A percentile compares a stretch with the other conserved stretches of the same genome.
phyloP scores from a whole-genome alignment of 2,329 filamentous ascomycete genomes.

The Chrysoporthe deuterocubensis region DNA sequence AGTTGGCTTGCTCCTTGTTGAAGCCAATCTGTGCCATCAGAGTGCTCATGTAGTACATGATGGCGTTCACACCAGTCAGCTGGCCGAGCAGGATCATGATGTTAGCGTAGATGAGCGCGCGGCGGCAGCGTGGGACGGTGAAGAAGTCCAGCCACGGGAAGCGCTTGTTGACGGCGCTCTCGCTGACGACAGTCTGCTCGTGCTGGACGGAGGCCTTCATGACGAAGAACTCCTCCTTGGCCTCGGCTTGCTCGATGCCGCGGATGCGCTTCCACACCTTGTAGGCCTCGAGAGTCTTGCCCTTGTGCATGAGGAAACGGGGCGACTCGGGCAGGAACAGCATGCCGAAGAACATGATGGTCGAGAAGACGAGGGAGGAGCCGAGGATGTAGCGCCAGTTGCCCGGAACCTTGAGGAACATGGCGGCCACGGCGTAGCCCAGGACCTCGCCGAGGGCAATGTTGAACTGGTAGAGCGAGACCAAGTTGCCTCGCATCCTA shows the following conservation, averaged over 20 bases:
- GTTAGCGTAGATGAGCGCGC: conserved; percentile 69
- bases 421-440: conserved; percentile 73
- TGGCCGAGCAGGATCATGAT: conserved; percentile 73
- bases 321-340: conserved; percentile 73
- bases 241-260: conserved; percentile 58
- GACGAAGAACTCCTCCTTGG: conserved; percentile 71
- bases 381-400: conserved; percentile 78
- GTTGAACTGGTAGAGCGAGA: conserved; percentile 76
- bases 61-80: conserved; percentile 71
- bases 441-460: conserved; percentile 76
- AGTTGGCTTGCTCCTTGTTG: conserved; percentile 62
- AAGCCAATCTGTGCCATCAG: conserved; percentile 73
- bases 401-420: conserved; percentile 70
- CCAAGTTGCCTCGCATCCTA: conserved; percentile 70
- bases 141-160: conserved; percentile 77
- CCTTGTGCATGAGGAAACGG: conserved; percentile 72
- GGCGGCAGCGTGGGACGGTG: conserved; percentile 68
- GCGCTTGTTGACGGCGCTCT: conserved; percentile 55
- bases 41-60: conserved; percentile 74
- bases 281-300: conserved; percentile 61
- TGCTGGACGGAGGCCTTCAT: conserved; percentile 67
- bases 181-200: conserved; percentile 57
- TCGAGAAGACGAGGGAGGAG: conserved; percentile 72
- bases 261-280: conserved; percentile 76
- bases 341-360: conserved; percentile 66